These are phyloP conservation scores for Pythium volutum DNA, from an alignment of 352 stramenopile species.

Conservation along the genomic window DNA sequence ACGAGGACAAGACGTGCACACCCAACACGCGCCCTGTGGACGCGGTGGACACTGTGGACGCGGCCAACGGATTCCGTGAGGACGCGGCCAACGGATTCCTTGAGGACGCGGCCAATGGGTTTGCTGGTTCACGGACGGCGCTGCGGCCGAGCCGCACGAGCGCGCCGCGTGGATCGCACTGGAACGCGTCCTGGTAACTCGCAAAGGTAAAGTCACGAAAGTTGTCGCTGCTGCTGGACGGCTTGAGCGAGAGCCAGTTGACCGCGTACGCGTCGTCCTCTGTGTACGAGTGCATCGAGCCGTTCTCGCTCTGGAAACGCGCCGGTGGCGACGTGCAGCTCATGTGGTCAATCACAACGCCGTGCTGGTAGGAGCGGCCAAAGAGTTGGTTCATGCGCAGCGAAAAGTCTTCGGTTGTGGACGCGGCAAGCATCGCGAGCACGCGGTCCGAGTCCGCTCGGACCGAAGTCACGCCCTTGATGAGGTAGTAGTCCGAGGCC, in stretches of 20 bases:
- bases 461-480: slow-evolving; percentile 57
- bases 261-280: slow-evolving; percentile 70
- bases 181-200: slow-evolving; percentile 69
- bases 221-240: slow-evolving; percentile 38
- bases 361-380: slow-evolving; percentile 45
- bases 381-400: slow-evolving; percentile 64
- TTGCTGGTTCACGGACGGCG: background rate
- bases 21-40: slow-evolving; percentile 33
- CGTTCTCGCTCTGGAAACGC: slow-evolving; percentile 20
- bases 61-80: background rate
- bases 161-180: slow-evolving; percentile 29
- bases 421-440: slow-evolving; percentile 45
- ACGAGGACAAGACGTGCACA: slow-evolving; percentile 52
- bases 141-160: slow-evolving; percentile 16
- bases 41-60: background rate
- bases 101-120: background rate
- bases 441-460: slow-evolving; percentile 40
- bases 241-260: slow-evolving; percentile 61
- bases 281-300: background rate
- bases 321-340: slow-evolving; percentile 55
- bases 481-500: slow-evolving; percentile 63
- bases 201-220: slow-evolving; percentile 63
- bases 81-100: background rate
- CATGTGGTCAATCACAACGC: slow-evolving; percentile 57
- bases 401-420: slow-evolving; percentile 41